Percentiles rank a stretch among this genome's conserved stretches.
These are phyloP conservation scores for Mortierella sp. DNA, from an alignment of 371 early-diverging fungal species.

Conservation along the genomic window DNA sequence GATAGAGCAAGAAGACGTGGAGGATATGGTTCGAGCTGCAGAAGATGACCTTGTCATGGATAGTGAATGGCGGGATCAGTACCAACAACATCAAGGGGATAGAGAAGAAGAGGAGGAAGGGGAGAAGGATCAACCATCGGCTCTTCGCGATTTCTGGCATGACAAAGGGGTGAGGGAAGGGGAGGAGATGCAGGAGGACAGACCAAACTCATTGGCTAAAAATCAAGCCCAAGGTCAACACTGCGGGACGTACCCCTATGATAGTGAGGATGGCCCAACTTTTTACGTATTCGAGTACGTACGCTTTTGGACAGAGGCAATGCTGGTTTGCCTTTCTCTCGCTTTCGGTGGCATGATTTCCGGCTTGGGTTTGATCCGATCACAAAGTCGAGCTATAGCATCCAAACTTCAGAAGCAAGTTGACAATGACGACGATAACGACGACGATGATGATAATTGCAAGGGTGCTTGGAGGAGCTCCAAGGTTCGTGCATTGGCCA, in stretches of 20 bases:
- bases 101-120: neutral
- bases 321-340: conserved; percentile 12
- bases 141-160: conserved; percentile 3
- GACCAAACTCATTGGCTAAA: neutral
- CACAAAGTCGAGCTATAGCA: neutral
- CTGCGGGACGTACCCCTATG: neutral
- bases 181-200: neutral
- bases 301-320: conserved; percentile 24
- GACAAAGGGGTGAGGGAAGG: neutral
- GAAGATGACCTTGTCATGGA: conserved; percentile 34
- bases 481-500: neutral
- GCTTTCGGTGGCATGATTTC: conserved; percentile 6
- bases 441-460: conserved; percentile 1
- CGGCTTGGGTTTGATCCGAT: conserved; percentile 7
- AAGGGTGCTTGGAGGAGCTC: neutral
- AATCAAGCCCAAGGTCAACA: neutral
- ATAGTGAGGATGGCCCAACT: neutral
- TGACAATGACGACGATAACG: conserved; percentile 8
- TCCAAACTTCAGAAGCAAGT: conserved; percentile 10
- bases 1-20: neutral
- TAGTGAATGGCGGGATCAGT: conserved; percentile 7
- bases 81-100: neutral
- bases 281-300: conserved; percentile 23
- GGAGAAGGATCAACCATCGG: neutral
- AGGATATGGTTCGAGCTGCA: conserved; percentile 19